phyloP scores from a whole-genome alignment of 2,329 filamentous ascomycete species.

The Colletotrichum sp. region DNA sequence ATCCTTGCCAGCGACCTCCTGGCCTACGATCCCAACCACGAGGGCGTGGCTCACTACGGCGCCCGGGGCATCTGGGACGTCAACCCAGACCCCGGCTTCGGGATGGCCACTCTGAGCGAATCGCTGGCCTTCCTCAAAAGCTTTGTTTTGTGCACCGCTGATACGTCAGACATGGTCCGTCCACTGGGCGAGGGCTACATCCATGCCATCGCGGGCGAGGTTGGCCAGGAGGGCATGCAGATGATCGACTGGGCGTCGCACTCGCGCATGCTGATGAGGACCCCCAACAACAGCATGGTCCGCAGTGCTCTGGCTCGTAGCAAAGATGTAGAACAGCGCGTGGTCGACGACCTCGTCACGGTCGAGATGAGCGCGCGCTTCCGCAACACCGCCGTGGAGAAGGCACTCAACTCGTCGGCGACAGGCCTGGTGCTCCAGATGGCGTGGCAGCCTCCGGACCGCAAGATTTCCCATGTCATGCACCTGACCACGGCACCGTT shows the following conservation, averaged over 20 bases:
- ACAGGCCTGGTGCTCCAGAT: conserved; percentile 11
- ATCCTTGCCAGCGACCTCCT: conserved; percentile 24
- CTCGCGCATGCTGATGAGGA: not conserved
- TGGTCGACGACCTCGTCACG: conserved; percentile 6
- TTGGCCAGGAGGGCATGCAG: conserved; percentile 7
- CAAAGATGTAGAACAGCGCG: not conserved
- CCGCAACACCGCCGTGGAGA: not conserved
- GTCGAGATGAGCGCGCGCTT: conserved; percentile 14
- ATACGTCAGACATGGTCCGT: conserved; percentile 4
- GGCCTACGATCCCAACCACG: conserved; percentile 17
- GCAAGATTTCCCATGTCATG: conserved; percentile 13
- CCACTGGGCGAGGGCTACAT: conserved; percentile 13
- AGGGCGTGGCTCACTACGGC: conserved; percentile 21
- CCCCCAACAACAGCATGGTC: conserved; percentile 10
- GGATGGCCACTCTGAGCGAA: conserved; percentile 17
- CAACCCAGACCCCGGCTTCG: conserved; percentile 6
- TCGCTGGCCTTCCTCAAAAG: conserved; percentile 10
- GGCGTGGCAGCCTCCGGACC: conserved; percentile 18
- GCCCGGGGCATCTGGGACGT: conserved; percentile 17
- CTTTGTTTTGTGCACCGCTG: conserved; percentile 6
- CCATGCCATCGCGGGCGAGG: conserved; percentile 1
- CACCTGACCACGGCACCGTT: conserved; percentile 10
- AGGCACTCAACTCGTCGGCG: not conserved
- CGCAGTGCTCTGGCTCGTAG: not conserved
- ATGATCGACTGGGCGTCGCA: conserved; percentile 1